Evolutionary conservation across 2,329 filamentous ascomycete species (phyloP).

Genomic region (Trichoderma hamatum): DNA sequence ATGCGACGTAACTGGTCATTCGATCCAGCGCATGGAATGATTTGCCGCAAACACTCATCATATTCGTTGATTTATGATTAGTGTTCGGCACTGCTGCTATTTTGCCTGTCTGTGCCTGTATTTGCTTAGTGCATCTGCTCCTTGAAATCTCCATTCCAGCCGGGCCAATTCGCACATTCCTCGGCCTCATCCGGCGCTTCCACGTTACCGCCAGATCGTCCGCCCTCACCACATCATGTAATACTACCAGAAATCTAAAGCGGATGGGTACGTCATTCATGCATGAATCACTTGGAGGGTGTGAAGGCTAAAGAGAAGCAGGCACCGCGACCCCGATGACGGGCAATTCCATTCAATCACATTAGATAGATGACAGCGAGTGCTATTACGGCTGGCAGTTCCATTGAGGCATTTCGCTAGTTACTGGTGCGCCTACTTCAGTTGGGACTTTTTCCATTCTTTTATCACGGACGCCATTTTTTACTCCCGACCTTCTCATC

Average conservation of each 20-base stretch:
- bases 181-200: neutral
- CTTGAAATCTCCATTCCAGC: neutral
- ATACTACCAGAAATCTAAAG: neutral
- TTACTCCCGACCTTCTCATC: neutral
- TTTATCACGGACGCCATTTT: neutral
- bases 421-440: neutral
- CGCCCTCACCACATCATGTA: neutral
- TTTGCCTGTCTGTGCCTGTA: neutral
- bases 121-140: neutral
- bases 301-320: neutral
- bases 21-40: neutral
- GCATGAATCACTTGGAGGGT: neutral
- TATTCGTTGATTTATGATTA: neutral
- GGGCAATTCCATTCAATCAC: neutral
- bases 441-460: neutral
- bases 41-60: neutral
- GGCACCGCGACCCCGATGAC: neutral
- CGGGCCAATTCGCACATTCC: neutral
- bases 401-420: neutral
- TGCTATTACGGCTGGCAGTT: neutral
- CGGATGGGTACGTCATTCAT: neutral
- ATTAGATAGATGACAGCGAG: neutral
- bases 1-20: neutral
- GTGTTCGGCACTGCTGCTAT: neutral
- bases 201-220: neutral